These are phyloP conservation scores for Pseudozyma flocculosa DNA, from an alignment of 1,284 basidiomycete species.

Conservation along the genomic window DNA sequence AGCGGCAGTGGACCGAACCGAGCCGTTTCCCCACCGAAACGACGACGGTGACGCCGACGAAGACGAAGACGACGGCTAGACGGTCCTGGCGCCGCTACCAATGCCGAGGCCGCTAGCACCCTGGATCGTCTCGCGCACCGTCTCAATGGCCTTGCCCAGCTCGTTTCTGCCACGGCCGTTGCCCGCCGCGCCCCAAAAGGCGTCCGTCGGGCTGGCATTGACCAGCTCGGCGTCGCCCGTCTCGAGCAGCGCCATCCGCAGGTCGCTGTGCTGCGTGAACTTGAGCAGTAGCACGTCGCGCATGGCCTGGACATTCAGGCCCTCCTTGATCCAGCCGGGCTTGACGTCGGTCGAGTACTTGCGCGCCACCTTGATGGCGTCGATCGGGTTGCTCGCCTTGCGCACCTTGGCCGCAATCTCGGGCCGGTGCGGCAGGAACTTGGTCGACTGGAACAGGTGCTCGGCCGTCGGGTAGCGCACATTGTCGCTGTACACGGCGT, in stretches of 20 bases:
- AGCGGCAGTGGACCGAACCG: no score
- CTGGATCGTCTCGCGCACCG: constrained; percentile 33
- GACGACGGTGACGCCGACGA: no score
- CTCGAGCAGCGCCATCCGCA: constrained; percentile 27
- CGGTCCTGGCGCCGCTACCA: constrained; percentile 33
- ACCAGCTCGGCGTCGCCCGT: constrained; percentile 39
- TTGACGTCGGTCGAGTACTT: constrained; percentile 21
- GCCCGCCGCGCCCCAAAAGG: constrained; percentile 42
- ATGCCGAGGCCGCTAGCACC: constrained; percentile 20
- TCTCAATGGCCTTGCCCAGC: constrained; percentile 35
- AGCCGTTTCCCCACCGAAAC: no score
- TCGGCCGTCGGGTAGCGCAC: constrained; percentile 41
- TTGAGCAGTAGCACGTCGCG: constrained; percentile 40
- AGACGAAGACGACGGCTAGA: no score
- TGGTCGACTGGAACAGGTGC: constrained; percentile 45
- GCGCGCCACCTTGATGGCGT: constrained; percentile 38
- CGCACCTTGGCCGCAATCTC: constrained; percentile 42
- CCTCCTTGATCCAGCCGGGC: constrained; percentile 39
- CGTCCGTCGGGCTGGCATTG: constrained; percentile 40
- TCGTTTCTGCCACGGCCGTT: constrained; percentile 33
- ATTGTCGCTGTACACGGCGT: constrained; percentile 29
- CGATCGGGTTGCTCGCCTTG: constrained; percentile 25
- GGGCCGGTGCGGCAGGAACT: constrained; percentile 37
- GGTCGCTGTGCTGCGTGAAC: constrained; percentile 29
- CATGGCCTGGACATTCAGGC: constrained; percentile 41